Base-by-base conservation (phyloP, 2,329 filamentous ascomycete species). In the Dactylellina haptotyla region DNA sequence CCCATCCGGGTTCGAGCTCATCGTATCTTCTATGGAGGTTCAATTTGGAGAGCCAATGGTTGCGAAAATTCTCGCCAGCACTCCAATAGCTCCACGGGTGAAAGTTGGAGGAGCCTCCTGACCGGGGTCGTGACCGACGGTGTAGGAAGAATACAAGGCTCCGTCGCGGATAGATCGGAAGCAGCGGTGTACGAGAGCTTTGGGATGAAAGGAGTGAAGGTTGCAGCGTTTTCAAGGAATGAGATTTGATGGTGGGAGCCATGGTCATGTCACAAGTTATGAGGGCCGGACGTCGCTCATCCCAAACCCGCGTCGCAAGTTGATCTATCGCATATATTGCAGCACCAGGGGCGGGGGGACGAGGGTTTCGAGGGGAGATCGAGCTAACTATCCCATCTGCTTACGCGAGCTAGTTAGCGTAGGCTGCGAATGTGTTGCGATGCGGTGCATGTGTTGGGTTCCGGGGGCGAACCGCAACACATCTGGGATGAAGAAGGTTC, bases 81-180 rank as follows among this genome's bases (percentile, higher is more conserved):
- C 9, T 32, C 30, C 51, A 25, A 16, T 6, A 8, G 6, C 4
- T 37, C 54, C 34, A 45, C 4, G 37, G 23, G 23, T 26, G 34
- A 20, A 30, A 45, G 8, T 46, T 16, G 18, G 30, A 3, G 4
- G 34, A 14, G n/a, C 48, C 8, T 10, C 39, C 23, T 1, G n/a
- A 16, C 10, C 26, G 46, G 39, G 30, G 26, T 8, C 32, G 25
- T 8, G 45, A 43, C 20, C 63, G 63, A 43, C 48, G 53, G 37
- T 67, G 63, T 3, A 67, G 43, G 25, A 67, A 34, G 45, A 43
- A 67, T 10, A 67, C 45, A 4, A 67, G 45, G 14, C 43, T 18
- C 5, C 63, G 43, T 23, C 28, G 28, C 9, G 28, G 23, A n/a
- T 14, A 39, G 43, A 54, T 30, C 30, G 28, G 46, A 39, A 3